A percentile compares a stretch with the other conserved stretches of the same genome.
phyloP scores from a whole-genome alignment of 305 asterid species.

The Solanum hybrid region DNA sequence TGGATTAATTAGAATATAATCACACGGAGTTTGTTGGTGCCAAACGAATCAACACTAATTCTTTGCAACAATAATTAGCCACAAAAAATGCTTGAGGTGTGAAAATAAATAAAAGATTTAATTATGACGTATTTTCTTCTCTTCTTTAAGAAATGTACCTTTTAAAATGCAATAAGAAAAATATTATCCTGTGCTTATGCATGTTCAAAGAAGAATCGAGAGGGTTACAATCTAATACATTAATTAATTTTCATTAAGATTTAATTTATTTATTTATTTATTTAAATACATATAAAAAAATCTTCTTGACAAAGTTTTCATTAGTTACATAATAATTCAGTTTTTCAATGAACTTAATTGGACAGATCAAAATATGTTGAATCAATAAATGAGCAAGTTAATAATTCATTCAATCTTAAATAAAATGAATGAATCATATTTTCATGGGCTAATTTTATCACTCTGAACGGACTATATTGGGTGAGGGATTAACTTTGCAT shows the following conservation, averaged over 20 bases:
- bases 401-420: no score
- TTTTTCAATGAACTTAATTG: neutral
- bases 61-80: neutral
- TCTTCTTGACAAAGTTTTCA: neutral
- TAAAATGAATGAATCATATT: neutral
- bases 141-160: neutral
- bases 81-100: neutral
- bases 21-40: neutral
- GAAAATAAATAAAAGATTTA: neutral
- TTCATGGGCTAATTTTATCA: neutral
- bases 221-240: neutral
- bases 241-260: neutral
- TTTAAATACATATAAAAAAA: neutral
- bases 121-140: neutral
- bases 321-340: neutral
- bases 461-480: neutral
- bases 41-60: constrained; percentile 1
- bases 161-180: neutral
- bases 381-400: neutral
- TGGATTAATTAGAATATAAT: neutral
- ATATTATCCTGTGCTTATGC: neutral
- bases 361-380: neutral
- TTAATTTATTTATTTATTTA: neutral
- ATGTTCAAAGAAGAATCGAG: neutral
- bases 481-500: neutral